phyloP scores from a whole-genome alignment of 73 alveolate species.

The Tetrahymena borealis region DNA sequence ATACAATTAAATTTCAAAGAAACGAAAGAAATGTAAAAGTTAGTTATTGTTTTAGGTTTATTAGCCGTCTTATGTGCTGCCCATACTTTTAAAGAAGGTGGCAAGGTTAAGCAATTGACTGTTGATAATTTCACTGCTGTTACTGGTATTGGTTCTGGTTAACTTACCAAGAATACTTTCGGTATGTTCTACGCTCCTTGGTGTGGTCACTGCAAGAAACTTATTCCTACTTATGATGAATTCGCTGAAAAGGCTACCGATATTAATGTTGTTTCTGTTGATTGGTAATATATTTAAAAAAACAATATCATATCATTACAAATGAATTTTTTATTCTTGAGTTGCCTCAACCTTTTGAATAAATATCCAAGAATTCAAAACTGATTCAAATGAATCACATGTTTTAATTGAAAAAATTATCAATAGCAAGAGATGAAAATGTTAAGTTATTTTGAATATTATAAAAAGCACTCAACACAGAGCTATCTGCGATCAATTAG shows the following conservation, averaged over 20 bases:
- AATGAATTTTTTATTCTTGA: not conserved
- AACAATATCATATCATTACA: no score
- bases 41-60: not conserved
- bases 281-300: not conserved
- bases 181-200: slow-evolving; percentile 46
- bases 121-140: not conserved
- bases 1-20: not conserved
- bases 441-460: not conserved
- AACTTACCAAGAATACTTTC: not conserved
- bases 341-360: not conserved
- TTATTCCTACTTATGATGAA: slow-evolving; percentile 25
- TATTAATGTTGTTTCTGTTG: slow-evolving; percentile 5
- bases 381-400: no score
- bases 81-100: not conserved
- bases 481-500: not conserved
- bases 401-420: no score
- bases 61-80: not conserved
- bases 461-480: not conserved
- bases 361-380: no score
- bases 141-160: not conserved
- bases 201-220: slow-evolving; percentile 38
- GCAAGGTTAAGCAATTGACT: not conserved
- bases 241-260: not conserved
- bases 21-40: not conserved
- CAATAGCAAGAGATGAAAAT: not conserved